A percentile compares a stretch with the other conserved stretches of the same genome.
These are phyloP conservation scores for Exophiala spinifera DNA, from an alignment of 2,329 filamentous ascomycete species.

Conservation along the genomic window DNA sequence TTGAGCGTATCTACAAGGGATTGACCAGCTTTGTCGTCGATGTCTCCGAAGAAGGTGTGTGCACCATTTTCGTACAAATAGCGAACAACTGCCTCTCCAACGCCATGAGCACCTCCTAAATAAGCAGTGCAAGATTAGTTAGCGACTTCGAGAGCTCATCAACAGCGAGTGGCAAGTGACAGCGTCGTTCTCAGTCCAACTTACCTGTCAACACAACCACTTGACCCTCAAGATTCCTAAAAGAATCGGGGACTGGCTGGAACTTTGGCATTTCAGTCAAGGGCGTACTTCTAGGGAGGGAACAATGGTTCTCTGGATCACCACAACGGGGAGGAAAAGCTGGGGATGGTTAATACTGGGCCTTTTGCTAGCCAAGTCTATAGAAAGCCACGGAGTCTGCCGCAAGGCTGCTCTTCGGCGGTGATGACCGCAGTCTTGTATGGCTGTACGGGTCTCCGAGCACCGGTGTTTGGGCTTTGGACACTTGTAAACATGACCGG, in stretches of 20 bases:
- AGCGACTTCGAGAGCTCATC: background rate
- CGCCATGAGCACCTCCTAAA: conserved; percentile 38
- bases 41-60: conserved; percentile 44
- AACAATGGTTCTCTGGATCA: no score
- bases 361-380: no score
- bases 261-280: background rate
- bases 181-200: background rate
- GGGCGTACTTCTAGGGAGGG: background rate
- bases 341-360: no score
- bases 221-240: background rate
- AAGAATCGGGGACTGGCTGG: background rate
- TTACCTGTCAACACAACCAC: conserved; percentile 1
- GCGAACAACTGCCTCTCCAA: conserved; percentile 42
- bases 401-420: no score
- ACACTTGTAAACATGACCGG: no score
- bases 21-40: conserved; percentile 31
- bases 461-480: no score
- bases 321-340: no score
- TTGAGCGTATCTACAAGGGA: conserved; percentile 12
- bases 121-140: background rate
- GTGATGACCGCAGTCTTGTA: no score
- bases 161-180: no score
- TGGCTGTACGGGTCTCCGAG: no score
- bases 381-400: no score
- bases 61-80: conserved; percentile 40